Evolutionary conservation across 2,329 filamentous ascomycete species (phyloP).

Genomic region (Rhynchosporium secalis): DNA sequence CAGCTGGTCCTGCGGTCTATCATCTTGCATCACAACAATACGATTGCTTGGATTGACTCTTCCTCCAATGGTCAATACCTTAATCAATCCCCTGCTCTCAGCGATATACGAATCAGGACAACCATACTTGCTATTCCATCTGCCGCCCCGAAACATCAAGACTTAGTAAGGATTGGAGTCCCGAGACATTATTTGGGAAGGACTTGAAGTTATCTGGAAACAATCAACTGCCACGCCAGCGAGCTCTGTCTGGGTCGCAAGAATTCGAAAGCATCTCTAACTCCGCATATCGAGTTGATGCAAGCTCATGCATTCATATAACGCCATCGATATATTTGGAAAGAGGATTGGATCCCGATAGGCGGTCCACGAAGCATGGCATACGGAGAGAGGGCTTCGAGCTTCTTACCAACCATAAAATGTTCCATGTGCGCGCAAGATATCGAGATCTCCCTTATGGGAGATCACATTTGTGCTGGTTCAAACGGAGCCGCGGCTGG

Average conservation of each 20-base stretch:
- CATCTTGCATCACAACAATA: slow-evolving; percentile 2
- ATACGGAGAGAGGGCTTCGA: slow-evolving; percentile 51
- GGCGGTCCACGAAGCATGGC: slow-evolving; percentile 32
- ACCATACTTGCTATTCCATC: neutral
- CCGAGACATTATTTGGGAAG: slow-evolving; percentile 9
- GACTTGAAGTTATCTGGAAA: slow-evolving; percentile 14
- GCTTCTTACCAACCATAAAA: slow-evolving; percentile 80
- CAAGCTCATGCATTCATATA: slow-evolving; percentile 26
- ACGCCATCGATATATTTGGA: slow-evolving; percentile 12
- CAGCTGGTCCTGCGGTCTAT: slow-evolving; percentile 21
- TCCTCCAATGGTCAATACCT: neutral
- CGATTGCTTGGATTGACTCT: slow-evolving; percentile 6
- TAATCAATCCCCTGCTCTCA: neutral
- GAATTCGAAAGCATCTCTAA: slow-evolving; percentile 17
- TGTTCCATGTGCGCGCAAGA: slow-evolving; percentile 77
- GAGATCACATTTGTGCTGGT: slow-evolving; percentile 73
- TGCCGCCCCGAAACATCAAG: neutral
- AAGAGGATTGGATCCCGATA: slow-evolving; percentile 18
- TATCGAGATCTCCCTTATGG: slow-evolving; percentile 83
- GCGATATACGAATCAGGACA: slow-evolving; percentile 2
- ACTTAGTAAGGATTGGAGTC: slow-evolving; percentile 1
- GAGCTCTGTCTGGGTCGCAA: slow-evolving; percentile 11
- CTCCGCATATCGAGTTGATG: slow-evolving; percentile 17
- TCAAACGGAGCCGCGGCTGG: slow-evolving; percentile 43
- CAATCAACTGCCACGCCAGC: slow-evolving; percentile 16